These are phyloP conservation scores for Nothopassalora personata DNA, from an alignment of 2,329 filamentous ascomycete genomes.

Conservation along the genomic window DNA sequence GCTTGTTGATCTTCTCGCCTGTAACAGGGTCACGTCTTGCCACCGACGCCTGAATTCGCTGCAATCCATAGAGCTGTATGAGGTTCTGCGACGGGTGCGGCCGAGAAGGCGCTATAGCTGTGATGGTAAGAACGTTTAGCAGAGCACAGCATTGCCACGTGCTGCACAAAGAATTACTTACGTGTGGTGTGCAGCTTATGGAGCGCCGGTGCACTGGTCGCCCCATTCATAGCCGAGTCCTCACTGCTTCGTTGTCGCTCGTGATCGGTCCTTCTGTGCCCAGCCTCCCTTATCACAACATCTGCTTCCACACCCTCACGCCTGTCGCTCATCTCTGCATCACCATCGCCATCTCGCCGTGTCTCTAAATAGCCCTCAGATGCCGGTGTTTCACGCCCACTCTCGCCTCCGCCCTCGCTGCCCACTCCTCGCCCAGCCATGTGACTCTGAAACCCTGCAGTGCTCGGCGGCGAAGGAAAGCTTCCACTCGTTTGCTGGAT, in stretches of 20 bases:
- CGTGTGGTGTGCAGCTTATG: slow-evolving; percentile 28
- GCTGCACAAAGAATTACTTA: slow-evolving; percentile 27
- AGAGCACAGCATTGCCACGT: slow-evolving; percentile 28
- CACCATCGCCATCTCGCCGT: slow-evolving; percentile 37
- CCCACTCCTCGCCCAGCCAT: slow-evolving; percentile 20
- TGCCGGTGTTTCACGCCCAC: slow-evolving; percentile 24
- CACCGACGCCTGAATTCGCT: slow-evolving; percentile 53
- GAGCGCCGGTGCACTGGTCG: slow-evolving; percentile 14
- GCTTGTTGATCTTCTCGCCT: slow-evolving; percentile 61
- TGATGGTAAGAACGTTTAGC: slow-evolving; percentile 33
- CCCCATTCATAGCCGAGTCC: slow-evolving; percentile 5
- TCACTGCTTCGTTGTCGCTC: slow-evolving; percentile 36
- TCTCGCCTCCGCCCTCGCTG: slow-evolving; percentile 24
- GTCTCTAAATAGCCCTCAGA: slow-evolving; percentile 21
- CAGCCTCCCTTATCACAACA: slow-evolving; percentile 21
- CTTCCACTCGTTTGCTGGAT: slow-evolving; percentile 17
- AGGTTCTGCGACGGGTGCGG: slow-evolving; percentile 56
- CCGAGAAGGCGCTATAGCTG: slow-evolving; percentile 42
- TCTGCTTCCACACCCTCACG: slow-evolving; percentile 12
- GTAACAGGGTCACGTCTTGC: slow-evolving; percentile 55
- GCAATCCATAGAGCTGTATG: slow-evolving; percentile 54
- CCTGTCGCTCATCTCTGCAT: slow-evolving; percentile 38
- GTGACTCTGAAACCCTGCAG: slow-evolving; percentile 30
- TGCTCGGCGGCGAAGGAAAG: slow-evolving; percentile 41
- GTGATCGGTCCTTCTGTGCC: slow-evolving; percentile 43